Evolutionary conservation across 306 rosid genomes (phyloP), one percentile per base, ranked within the genome.

Genomic region (Mimosa bimucronata): DNA sequence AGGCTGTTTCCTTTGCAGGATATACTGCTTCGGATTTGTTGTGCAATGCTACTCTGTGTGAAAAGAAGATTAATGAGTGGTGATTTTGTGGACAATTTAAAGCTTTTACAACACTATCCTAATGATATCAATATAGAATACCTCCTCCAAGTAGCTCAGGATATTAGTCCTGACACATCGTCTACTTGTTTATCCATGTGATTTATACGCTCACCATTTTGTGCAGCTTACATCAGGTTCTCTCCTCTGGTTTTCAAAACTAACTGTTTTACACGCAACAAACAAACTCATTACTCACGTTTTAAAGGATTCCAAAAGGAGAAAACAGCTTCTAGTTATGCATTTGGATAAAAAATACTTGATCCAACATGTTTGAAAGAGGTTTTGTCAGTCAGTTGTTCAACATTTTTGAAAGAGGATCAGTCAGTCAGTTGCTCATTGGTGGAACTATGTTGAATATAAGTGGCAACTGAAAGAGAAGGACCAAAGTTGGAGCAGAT

Each of bases 1-100:
- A 34, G 79, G 42, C 21, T 70, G 31, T 21, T 14, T 73, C 12
- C 68, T 74, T 19, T 76, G 84, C 89, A 91, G 97, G 98, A 93
- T 87, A 91, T 91, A 90, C 94, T 93, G 76, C 91, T 93, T 50
- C 83, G 94, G 73, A 75, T 90, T 29, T 93, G 98, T 62, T 93
- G 97, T 13, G 94, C 97, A 7, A 93, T 93, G 98, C 84, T 91
- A 62, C 85, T 93, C 26, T 89, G 94, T 73, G 64, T 91, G 81
- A 91, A 90, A 88, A 83, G 77, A 69, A 85, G 84, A 80, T 83
- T 91, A 48, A 70, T 90, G 53, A 86, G 78, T 26, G 98, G 98
- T 14, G 98, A 91, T 84, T 93, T 93, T 84, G 87, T 86, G 74
- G 88, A 88, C 14, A 91, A 91, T 83, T 69, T 93, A 45, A 88